Base-by-base conservation (phyloP, 495 filamentous ascomycete genomes). In the Penicillium salamii region DNA sequence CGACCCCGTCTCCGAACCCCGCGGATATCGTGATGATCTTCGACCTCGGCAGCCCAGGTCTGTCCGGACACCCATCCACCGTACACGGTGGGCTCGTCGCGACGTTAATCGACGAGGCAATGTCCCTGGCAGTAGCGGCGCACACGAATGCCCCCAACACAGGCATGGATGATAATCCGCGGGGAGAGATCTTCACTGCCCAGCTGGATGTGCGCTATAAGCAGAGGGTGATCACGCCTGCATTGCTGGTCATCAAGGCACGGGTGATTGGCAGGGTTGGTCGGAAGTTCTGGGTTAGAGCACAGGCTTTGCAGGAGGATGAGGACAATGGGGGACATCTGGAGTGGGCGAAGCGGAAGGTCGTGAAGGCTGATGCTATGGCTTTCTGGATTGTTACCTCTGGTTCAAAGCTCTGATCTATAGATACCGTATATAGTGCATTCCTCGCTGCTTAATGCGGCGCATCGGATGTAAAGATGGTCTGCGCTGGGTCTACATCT, bases 91-190 rank as follows among this genome's bases (percentile, higher is more conserved):
- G 73, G 6, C 52, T 91, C 11, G 63, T 89, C 26, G 87, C 86
- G 1, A 88, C 85, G 1, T 57, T 89, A 23, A 81, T 89, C 52
- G 89, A 90, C 67, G 83, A 85, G 66, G 74, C 77, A 11, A 73
- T 75, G 70, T 71, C 62, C 5, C 42, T 69, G 15, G 64, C 67
- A 23, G 62, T 74, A 9, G 58, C 62, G 17, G 49, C 65, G 23
- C 67, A 74, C 58, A 46, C 58, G 1, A 55, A 51, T 18, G 45
- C 46, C 17, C 51, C 54, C 28, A 13, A 13, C 5, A 18, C 29
- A 29, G 43, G 12, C 14, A 2, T 7, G 2, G 58, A 53, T 2
- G 37, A 48, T 39, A 61, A 65, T 17, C 62, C 68, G n/a, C 59
- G 67, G 8, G 63, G 63, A 3, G 57, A 56, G 24, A 54, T 66